Evolutionary conservation across 805 yeast genomes (phyloP).

Genomic region (Jamesozyma gamospora): DNA sequence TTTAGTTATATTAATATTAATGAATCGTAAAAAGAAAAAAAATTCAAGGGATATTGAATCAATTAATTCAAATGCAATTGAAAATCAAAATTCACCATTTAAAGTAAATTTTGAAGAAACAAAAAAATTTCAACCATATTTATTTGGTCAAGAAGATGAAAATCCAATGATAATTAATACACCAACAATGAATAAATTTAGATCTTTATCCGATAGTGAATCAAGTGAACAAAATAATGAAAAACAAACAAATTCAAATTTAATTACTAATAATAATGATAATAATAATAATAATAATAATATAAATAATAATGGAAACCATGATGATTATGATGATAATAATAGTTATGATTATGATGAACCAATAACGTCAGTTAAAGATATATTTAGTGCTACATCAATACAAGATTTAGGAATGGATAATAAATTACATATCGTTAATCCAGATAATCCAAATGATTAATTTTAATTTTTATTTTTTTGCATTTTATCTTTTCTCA

Average conservation of each 20-base stretch:
- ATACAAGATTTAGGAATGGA: constrained; percentile 37
- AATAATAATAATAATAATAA: background rate
- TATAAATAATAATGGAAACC: constrained; percentile 7
- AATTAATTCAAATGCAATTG: background rate
- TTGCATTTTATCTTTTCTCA: too few species aligned
- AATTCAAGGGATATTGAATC: constrained; percentile 24
- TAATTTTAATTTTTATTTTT: too few species aligned
- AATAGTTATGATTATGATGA: constrained; percentile 7
- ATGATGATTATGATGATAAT: background rate
- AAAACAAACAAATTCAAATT: background rate
- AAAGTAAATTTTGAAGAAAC: constrained; percentile 29
- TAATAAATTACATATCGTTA: constrained; percentile 40
- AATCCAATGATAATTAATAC: constrained; percentile 18
- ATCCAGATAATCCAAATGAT: constrained; percentile 35
- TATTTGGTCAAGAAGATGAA: constrained; percentile 27
- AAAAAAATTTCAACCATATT: constrained; percentile 29
- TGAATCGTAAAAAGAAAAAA: constrained; percentile 34
- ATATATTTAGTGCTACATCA: constrained; percentile 46
- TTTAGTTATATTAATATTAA: constrained; percentile 31
- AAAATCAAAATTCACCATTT: too few species aligned
- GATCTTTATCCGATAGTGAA: background rate
- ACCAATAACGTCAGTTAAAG: constrained; percentile 33
- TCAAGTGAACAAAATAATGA: background rate
- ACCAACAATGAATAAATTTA: background rate
- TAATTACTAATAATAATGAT: background rate